Conservation (phyloP, 2,329 filamentous ascomycete species). For the Aspergillus brasiliensis region DNA sequence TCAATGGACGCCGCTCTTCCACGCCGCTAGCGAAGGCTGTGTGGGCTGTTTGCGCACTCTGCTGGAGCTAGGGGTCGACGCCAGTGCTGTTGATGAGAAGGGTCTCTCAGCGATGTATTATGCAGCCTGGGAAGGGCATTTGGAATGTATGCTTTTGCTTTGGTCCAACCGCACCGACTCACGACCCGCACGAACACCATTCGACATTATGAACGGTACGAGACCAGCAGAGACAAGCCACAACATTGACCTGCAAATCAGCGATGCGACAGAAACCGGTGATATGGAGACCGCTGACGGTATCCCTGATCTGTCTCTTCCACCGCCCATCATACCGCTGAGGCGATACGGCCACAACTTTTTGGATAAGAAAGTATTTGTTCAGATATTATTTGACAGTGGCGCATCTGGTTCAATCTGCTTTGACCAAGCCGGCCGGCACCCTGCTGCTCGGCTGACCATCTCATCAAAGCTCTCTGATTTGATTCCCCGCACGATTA, state of each 20-base stretch:
- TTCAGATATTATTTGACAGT: constrained; percentile 87
- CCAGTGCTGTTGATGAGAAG: constrained; percentile 86
- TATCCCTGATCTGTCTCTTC: constrained; percentile 87
- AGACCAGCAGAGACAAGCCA: constrained; percentile 31
- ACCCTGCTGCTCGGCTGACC: constrained; percentile 89
- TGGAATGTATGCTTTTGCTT: constrained; percentile 90
- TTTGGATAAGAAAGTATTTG: constrained; percentile 93
- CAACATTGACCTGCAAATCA: constrained; percentile 29
- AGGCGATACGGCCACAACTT: constrained; percentile 97
- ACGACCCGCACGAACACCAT: constrained; percentile 29
- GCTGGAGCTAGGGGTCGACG: constrained; percentile 75
- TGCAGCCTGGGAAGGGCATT: constrained; percentile 94
- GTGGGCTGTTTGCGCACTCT: constrained; percentile 82
- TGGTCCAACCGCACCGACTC: constrained; percentile 41
- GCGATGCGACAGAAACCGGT: constrained; percentile 54
- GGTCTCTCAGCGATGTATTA: constrained; percentile 95
- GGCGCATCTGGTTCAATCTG: constrained; percentile 68
- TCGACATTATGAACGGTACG: constrained; percentile 39
- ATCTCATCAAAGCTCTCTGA: constrained; percentile 97
- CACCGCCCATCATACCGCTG: constrained; percentile 92
- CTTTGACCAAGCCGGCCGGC: constrained; percentile 98
- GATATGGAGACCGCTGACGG: constrained; percentile 74
- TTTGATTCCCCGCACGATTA: constrained; percentile 92
- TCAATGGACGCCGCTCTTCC: constrained; percentile 94
- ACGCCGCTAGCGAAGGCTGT: constrained; percentile 94